Percentiles rank a stretch among this genome's conserved stretches.
These are phyloP conservation scores for Nitzschia inconspicua DNA, from an alignment of 108 stramenopile species.

Conservation along the genomic window DNA sequence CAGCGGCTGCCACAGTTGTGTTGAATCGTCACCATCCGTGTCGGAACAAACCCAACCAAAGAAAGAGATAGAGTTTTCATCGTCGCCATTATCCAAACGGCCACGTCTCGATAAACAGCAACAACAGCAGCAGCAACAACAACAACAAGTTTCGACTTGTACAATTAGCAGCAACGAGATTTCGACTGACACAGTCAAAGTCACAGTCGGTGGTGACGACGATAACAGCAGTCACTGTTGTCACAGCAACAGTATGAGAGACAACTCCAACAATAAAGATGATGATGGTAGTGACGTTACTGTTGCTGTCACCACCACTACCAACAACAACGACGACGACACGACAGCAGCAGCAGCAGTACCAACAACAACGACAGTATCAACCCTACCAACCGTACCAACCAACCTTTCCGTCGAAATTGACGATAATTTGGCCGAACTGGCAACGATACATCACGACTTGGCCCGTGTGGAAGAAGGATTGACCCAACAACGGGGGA, in stretches of 20 bases:
- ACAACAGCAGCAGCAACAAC: background rate
- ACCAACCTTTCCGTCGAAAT: no score
- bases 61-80: no score
- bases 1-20: no score
- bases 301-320: background rate
- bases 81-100: no score
- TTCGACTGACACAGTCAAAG: no score
- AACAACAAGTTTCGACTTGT: background rate
- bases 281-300: background rate
- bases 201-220: no score
- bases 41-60: no score
- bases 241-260: background rate
- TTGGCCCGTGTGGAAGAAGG: background rate
- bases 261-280: background rate
- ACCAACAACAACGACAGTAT: background rate
- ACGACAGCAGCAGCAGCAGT: background rate
- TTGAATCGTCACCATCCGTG: no score
- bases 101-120: background rate
- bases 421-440: no score
- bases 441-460: conserved; percentile 6
- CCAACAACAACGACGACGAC: background rate
- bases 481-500: conserved; percentile 7
- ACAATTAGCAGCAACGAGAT: no score
- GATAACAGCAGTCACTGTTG: background rate
- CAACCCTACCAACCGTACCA: no score